phyloP scores from a whole-genome alignment of 1,284 basidiomycete genomes.

The Trichosporon faecale region DNA sequence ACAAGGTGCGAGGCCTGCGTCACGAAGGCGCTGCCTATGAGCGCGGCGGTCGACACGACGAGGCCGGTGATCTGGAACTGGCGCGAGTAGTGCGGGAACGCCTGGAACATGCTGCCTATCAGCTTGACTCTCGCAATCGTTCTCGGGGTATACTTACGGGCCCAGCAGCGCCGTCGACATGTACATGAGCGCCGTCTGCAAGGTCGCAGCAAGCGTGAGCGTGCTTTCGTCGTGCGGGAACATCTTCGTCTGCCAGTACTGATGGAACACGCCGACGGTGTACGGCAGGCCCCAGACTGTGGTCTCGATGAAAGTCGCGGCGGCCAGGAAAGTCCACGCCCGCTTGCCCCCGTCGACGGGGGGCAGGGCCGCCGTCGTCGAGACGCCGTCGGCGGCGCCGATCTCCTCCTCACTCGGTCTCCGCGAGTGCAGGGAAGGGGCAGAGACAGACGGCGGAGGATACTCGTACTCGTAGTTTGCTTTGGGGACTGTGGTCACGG shows the following conservation, averaged over 20 bases:
- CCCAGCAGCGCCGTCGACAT: constrained; percentile 38
- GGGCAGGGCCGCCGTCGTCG: constrained; percentile 28
- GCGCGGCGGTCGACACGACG: constrained; percentile 24
- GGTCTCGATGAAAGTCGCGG: constrained; percentile 43
- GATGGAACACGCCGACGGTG: constrained; percentile 46
- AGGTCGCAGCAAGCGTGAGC: constrained; percentile 47
- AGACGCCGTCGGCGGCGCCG: not conserved
- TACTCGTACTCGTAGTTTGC: constrained; percentile 6
- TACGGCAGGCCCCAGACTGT: constrained; percentile 50
- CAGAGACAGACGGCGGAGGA: not conserved
- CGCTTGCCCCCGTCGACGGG: constrained; percentile 45
- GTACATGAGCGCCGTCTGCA: constrained; percentile 49
- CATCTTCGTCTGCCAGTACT: constrained; percentile 41
- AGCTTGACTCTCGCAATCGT: not conserved
- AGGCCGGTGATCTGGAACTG: constrained; percentile 37
- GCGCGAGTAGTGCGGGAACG: constrained; percentile 33
- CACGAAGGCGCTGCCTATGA: constrained; percentile 42
- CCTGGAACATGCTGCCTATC: constrained; percentile 32
- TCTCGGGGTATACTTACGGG: constrained; percentile 32
- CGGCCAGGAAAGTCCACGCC: constrained; percentile 48
- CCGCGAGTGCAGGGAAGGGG: not conserved
- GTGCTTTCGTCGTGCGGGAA: constrained; percentile 36
- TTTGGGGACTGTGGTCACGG: not conserved
- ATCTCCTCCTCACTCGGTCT: not conserved
- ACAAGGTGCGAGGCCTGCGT: constrained; percentile 46